Evolutionary conservation across 768 basidiomycete genomes (phyloP).

Genomic region (Hypsizygus marmoreus): DNA sequence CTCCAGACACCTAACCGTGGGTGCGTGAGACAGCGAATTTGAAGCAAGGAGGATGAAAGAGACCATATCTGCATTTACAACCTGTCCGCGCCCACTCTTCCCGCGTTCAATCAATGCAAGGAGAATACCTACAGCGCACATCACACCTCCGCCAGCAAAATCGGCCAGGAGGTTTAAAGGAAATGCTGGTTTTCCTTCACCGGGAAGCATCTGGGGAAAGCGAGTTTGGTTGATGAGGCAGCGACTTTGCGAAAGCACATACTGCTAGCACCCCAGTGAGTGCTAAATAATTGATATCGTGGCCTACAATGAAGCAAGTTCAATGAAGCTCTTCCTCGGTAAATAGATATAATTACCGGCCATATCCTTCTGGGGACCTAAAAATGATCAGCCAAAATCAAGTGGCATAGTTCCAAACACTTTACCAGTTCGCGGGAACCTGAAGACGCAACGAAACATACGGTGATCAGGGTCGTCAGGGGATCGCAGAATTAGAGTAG

Average conservation of each 20-base stretch:
- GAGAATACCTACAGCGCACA: slow-evolving; percentile 72
- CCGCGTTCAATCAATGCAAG: slow-evolving; percentile 72
- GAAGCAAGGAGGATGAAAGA: slow-evolving; percentile 2
- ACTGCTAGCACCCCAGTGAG: slow-evolving; percentile 76
- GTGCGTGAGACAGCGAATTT: slow-evolving; percentile 2
- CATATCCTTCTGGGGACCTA: slow-evolving; percentile 74
- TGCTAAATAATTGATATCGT: slow-evolving; percentile 86
- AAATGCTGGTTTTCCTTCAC: slow-evolving; percentile 63
- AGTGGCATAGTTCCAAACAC: background rate
- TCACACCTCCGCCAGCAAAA: slow-evolving; percentile 80
- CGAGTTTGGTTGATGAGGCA: background rate
- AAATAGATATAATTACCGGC: slow-evolving; percentile 52
- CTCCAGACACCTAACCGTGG: slow-evolving; percentile 67
- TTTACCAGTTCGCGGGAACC: slow-evolving; percentile 64
- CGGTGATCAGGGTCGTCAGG: background rate
- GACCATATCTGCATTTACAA: slow-evolving; percentile 80
- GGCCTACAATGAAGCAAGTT: slow-evolving; percentile 48
- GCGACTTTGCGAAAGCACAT: slow-evolving; percentile 8
- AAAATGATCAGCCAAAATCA: slow-evolving; percentile 16
- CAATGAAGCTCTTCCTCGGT: background rate
- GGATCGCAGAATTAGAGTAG: too few species aligned
- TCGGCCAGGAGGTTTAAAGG: slow-evolving; percentile 81
- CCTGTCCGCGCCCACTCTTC: slow-evolving; percentile 67
- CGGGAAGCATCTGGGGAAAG: slow-evolving; percentile 62
- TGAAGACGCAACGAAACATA: slow-evolving; percentile 21